Evolutionary conservation across 495 filamentous ascomycete species (phyloP).

Genomic region (Hypoxylon fuscum): DNA sequence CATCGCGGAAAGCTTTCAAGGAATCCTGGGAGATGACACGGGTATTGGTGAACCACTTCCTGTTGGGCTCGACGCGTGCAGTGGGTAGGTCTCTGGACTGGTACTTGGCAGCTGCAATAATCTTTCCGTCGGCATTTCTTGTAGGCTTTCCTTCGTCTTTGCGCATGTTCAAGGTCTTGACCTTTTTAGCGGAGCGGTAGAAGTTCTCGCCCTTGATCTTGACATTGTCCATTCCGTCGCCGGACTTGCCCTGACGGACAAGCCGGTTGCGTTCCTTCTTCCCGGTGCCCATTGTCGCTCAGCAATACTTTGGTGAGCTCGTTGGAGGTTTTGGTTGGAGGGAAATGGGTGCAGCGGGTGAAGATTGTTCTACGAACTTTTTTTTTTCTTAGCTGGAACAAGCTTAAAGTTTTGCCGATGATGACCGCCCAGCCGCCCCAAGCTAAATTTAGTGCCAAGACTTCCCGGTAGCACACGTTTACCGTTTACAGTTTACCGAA

Average conservation of each 20-base stretch:
- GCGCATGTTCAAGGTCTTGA: conserved; percentile 84
- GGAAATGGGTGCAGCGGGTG: conserved; percentile 17
- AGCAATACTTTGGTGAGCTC: conserved; percentile 33
- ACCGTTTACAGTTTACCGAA: no score
- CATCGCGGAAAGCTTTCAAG: conserved; percentile 84
- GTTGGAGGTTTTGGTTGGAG: conserved; percentile 22
- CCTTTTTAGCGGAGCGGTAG: conserved; percentile 87
- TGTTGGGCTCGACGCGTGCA: conserved; percentile 91
- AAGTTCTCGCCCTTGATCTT: conserved; percentile 96
- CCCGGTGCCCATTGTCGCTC: conserved; percentile 79
- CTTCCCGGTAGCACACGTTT: background rate
- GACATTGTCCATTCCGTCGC: conserved; percentile 89
- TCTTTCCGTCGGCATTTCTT: conserved; percentile 74
- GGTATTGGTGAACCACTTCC: conserved; percentile 74
- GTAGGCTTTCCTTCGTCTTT: conserved; percentile 76
- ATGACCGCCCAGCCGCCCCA: background rate
- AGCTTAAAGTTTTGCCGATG: conserved; percentile 32
- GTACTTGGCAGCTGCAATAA: conserved; percentile 84
- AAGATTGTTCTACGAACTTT: conserved; percentile 27
- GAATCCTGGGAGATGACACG: conserved; percentile 69
- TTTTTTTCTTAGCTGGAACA: conserved; percentile 30
- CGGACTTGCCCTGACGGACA: conserved; percentile 78
- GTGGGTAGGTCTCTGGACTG: conserved; percentile 77
- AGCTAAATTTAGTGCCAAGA: background rate
- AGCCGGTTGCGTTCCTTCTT: conserved; percentile 92